These are phyloP conservation scores for Aspergillus pseudotamarii DNA, from an alignment of 2,329 filamentous ascomycete genomes.

Conservation along the genomic window DNA sequence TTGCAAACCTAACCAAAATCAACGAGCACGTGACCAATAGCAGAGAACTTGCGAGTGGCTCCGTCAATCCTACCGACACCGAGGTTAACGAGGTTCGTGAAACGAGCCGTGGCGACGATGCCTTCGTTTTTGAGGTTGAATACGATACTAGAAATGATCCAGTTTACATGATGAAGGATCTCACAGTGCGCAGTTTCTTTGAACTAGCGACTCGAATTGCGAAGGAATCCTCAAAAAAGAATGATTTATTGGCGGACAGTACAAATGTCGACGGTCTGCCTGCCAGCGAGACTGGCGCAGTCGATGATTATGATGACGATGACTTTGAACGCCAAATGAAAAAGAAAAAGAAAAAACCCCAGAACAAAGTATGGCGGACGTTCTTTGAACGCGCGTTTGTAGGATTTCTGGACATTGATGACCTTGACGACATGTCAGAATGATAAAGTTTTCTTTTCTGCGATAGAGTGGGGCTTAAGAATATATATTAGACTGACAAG, in stretches of 20 bases:
- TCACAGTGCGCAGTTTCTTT: slow-evolving; percentile 82
- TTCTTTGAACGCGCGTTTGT: slow-evolving; percentile 82
- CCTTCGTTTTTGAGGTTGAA: slow-evolving; percentile 78
- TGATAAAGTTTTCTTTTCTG: slow-evolving; percentile 11
- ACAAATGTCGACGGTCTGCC: slow-evolving; percentile 19
- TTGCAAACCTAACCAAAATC: slow-evolving; percentile 86
- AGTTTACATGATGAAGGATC: slow-evolving; percentile 73
- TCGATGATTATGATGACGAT: slow-evolving; percentile 2
- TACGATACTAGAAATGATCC: slow-evolving; percentile 82
- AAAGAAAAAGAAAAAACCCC: slow-evolving; percentile 41
- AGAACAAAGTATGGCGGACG: slow-evolving; percentile 72
- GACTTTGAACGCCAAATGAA: slow-evolving; percentile 35
- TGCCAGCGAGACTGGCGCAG: background rate
- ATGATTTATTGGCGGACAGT: slow-evolving; percentile 26
- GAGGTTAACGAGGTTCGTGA: slow-evolving; percentile 32
- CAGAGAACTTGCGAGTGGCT: slow-evolving; percentile 5
- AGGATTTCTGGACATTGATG: slow-evolving; percentile 66
- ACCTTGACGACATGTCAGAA: slow-evolving; percentile 53
- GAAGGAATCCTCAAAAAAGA: slow-evolving; percentile 34
- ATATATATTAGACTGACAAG: background rate
- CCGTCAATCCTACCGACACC: background rate
- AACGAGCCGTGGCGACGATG: slow-evolving; percentile 52
- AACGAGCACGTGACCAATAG: slow-evolving; percentile 67
- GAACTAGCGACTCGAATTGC: slow-evolving; percentile 80
- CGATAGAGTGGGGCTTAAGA: background rate